Evolutionary conservation across 768 basidiomycete genomes (phyloP).

Genomic region (Termitomyces sp.): DNA sequence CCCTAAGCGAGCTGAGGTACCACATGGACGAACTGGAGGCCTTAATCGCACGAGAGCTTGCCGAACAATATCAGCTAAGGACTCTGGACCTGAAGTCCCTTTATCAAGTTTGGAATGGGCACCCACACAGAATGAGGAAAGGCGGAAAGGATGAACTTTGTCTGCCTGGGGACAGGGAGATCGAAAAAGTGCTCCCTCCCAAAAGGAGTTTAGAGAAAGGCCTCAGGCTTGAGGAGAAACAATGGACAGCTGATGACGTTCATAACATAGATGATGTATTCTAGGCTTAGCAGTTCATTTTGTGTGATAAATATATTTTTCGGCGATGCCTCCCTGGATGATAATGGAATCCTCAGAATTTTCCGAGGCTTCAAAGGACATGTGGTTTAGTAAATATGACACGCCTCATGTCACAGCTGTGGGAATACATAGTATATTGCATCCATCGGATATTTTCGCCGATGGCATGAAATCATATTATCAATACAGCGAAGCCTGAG

Average conservation of each 20-base stretch:
- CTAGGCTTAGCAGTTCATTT: slow-evolving; percentile 4
- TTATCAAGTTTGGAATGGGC: slow-evolving; percentile 1
- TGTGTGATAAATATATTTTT: not conserved
- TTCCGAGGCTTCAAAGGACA: not conserved
- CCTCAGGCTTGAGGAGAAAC: slow-evolving; percentile 2
- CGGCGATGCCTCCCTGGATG: not conserved
- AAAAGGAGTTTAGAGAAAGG: slow-evolving; percentile 4
- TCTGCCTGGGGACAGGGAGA: not conserved
- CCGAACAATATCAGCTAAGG: slow-evolving; percentile 23
- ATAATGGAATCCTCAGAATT: not conserved
- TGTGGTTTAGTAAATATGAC: not conserved
- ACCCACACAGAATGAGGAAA: not conserved
- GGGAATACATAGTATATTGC: slow-evolving; percentile 1
- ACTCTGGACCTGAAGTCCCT: slow-evolving; percentile 19
- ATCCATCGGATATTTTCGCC: slow-evolving; percentile 1
- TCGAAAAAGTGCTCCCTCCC: not conserved
- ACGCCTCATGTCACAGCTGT: slow-evolving; percentile 7
- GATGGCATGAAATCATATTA: not conserved
- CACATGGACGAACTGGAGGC: slow-evolving; percentile 36
- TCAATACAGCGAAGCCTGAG: not conserved
- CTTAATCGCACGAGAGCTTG: slow-evolving; percentile 28
- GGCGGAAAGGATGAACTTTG: not conserved
- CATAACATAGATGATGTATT: slow-evolving; percentile 16
- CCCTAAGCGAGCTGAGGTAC: slow-evolving; percentile 25
- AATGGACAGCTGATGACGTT: not conserved